Evolutionary conservation across 345 rosid species (phyloP).

Genomic region (Populus deltoides): DNA sequence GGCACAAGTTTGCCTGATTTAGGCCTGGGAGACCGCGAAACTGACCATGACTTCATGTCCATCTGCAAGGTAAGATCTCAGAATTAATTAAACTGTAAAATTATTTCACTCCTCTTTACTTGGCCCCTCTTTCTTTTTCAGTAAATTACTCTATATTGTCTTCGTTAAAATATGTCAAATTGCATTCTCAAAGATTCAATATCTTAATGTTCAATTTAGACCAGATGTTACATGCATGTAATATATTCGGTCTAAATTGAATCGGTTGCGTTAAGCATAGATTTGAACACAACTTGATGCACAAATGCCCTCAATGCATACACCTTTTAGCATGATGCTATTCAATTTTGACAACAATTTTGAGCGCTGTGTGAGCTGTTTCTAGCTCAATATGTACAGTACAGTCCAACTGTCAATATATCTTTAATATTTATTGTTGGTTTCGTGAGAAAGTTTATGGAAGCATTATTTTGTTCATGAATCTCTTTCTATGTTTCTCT

Average conservation of each 20-base stretch:
- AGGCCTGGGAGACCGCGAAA: conserved; percentile 73
- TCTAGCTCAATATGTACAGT: neutral
- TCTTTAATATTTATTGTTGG: conserved; percentile 14
- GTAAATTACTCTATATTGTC: neutral
- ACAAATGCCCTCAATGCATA: neutral
- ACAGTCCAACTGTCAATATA: neutral
- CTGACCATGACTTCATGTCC: conserved; percentile 83
- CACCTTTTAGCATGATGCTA: neutral
- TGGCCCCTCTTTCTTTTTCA: neutral
- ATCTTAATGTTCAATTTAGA: neutral
- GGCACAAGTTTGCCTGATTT: conserved; percentile 65
- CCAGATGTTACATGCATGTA: neutral
- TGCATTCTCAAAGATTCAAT: neutral
- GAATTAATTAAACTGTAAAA: neutral
- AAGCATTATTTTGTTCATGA: neutral
- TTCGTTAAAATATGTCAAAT: neutral
- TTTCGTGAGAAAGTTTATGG: conserved; percentile 30
- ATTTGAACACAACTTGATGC: neutral
- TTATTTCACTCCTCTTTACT: neutral
- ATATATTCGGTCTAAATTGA: neutral
- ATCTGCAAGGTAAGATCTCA: conserved; percentile 65
- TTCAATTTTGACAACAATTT: neutral
- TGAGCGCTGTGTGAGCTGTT: conserved; percentile 13
- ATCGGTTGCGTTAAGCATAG: neutral
- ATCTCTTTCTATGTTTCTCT: neutral